Conservation (phyloP, 331 rosid genomes). For the Acacia pycnantha region DNA sequence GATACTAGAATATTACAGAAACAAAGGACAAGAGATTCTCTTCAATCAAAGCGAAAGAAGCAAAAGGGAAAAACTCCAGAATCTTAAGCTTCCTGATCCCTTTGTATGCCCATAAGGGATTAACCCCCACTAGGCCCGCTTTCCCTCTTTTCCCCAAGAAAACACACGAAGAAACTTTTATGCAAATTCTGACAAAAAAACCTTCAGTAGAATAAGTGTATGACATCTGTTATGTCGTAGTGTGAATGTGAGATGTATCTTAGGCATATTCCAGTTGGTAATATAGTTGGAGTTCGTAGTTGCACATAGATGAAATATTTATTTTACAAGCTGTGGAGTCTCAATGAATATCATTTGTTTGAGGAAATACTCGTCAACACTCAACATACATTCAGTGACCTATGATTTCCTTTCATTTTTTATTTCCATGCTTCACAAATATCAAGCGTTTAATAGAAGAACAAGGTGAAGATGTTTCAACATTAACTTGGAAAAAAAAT, state of each 20-base stretch:
- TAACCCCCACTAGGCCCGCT: too few species aligned
- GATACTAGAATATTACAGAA: background rate
- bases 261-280: background rate
- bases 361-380: background rate
- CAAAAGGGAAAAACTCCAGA: background rate
- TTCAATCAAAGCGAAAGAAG: background rate
- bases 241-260: background rate
- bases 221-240: background rate
- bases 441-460: background rate
- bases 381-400: background rate
- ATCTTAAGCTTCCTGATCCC: background rate
- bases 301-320: background rate
- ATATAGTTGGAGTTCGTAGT: background rate
- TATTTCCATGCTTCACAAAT: background rate
- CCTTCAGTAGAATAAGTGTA: background rate
- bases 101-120: background rate
- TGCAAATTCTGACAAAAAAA: too few species aligned
- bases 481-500: background rate
- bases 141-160: too few species aligned
- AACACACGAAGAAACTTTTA: too few species aligned
- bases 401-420: too few species aligned
- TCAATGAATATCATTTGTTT: background rate
- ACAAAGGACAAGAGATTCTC: background rate
- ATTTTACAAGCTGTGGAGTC: background rate
- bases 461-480: background rate